Evolutionary conservation across 2,329 filamentous ascomycete genomes (phyloP).

Genomic region (Nectriaceae sp.): DNA sequence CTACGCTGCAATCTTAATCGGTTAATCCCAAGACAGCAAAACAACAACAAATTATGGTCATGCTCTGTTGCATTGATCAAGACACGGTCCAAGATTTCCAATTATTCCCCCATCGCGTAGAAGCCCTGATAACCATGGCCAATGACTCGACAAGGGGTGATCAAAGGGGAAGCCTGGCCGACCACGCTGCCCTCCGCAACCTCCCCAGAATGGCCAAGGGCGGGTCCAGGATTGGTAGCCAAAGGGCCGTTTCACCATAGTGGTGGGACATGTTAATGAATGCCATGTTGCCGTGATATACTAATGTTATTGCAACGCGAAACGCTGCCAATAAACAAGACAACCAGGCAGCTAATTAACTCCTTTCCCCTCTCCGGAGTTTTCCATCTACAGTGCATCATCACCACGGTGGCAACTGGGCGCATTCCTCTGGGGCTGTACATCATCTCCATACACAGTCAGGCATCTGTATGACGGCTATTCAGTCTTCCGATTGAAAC

Average conservation of each 20-base stretch:
- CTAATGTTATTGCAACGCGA: not conserved
- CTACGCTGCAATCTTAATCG: not conserved
- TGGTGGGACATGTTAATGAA: conserved; percentile 1
- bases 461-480: too few species aligned
- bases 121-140: too few species aligned
- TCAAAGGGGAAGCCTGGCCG: conserved; percentile 15
- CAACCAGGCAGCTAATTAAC: too few species aligned
- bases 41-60: conserved; percentile 20
- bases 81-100: conserved; percentile 4
- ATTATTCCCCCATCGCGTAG: conserved; percentile 11
- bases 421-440: not conserved
- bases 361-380: too few species aligned
- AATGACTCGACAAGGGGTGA: conserved; percentile 13
- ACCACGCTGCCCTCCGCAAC: conserved; percentile 1
- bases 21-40: not conserved
- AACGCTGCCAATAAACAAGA: not conserved
- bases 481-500: too few species aligned
- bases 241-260: conserved; percentile 13
- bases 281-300: not conserved
- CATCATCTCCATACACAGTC: too few species aligned
- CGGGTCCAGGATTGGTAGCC: conserved; percentile 1
- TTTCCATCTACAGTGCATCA: not conserved
- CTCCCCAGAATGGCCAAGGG: conserved; percentile 5
- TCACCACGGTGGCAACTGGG: not conserved
- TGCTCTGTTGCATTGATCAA: conserved; percentile 29